A percentile compares a stretch with the other conserved stretches of the same genome.
These are phyloP conservation scores for Chondrostereum purpureum DNA, from an alignment of 1,284 basidiomycete species.

Conservation along the genomic window DNA sequence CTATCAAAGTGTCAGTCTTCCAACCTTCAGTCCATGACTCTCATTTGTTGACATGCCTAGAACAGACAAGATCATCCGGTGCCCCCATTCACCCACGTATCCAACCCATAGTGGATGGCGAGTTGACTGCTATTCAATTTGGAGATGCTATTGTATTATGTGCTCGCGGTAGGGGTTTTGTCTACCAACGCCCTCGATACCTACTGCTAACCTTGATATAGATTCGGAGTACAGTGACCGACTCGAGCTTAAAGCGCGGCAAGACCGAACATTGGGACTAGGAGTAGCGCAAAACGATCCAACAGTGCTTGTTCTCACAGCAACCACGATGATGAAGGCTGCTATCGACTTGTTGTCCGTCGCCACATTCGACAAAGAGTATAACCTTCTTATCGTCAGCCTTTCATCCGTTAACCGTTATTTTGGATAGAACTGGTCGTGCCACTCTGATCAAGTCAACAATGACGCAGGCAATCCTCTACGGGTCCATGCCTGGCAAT, in stretches of 20 bases:
- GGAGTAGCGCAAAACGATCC: constrained; percentile 47
- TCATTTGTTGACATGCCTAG: constrained; percentile 6
- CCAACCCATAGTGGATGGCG: constrained; percentile 48
- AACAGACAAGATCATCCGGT: constrained; percentile 54
- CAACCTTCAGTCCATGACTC: neutral
- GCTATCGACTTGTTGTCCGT: constrained; percentile 58
- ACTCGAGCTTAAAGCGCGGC: constrained; percentile 60
- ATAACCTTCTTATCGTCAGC: no score
- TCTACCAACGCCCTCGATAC: neutral
- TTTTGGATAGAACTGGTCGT: constrained; percentile 44
- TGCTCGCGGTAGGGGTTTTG: constrained; percentile 44
- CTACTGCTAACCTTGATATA: constrained; percentile 21
- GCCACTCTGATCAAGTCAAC: constrained; percentile 73
- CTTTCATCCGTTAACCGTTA: no score
- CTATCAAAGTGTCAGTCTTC: constrained; percentile 60
- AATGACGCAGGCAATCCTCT: constrained; percentile 85
- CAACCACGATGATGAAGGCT: constrained; percentile 61
- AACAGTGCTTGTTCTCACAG: constrained; percentile 56
- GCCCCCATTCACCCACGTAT: constrained; percentile 67
- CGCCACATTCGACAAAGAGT: constrained; percentile 52
- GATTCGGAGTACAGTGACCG: constrained; percentile 68
- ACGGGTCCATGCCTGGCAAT: constrained; percentile 63
- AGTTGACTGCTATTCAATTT: constrained; percentile 59
- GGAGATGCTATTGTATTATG: constrained; percentile 73
- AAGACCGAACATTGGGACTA: constrained; percentile 65